phyloP scores from a whole-genome alignment of 106 monocot species.

The Hemerocallis citrina region DNA sequence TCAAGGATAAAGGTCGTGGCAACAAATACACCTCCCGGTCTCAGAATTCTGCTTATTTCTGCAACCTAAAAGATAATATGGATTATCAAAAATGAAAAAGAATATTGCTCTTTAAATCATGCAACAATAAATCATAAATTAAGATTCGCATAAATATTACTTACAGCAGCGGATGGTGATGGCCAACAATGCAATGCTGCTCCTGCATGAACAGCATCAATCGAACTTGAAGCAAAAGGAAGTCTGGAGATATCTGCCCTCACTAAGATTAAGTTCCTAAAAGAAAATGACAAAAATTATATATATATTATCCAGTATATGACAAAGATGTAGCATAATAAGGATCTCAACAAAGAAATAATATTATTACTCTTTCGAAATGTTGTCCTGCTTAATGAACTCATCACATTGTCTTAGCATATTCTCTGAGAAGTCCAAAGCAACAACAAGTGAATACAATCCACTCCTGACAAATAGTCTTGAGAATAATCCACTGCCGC shows the following conservation, averaged over 20 bases:
- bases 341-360: background rate
- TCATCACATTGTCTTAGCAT: conserved; percentile 83
- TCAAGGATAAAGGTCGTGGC: conserved; percentile 79
- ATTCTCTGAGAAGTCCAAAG: conserved; percentile 92
- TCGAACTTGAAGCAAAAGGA: conserved; percentile 68
- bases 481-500: conserved; percentile 92
- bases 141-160: conserved; percentile 5
- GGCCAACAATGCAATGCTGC: conserved; percentile 99
- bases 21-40: conserved; percentile 91
- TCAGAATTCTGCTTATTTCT: conserved; percentile 80
- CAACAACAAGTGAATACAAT: conserved; percentile 75
- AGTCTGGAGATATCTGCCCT: conserved; percentile 90
- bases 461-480: conserved; percentile 72
- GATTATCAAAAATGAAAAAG: background rate
- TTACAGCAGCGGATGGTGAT: conserved; percentile 85
- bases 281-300: background rate
- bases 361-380: conserved; percentile 51
- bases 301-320: too few species aligned
- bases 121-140: too few species aligned
- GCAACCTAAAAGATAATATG: conserved; percentile 48
- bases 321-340: background rate
- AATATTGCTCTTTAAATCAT: background rate
- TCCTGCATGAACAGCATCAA: conserved; percentile 98
- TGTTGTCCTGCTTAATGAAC: conserved; percentile 47
- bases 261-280: conserved; percentile 65